Evolutionary conservation across 345 rosid species (phyloP), one percentile per base, ranked within the genome.

Genomic region (Hypericum perforatum): DNA sequence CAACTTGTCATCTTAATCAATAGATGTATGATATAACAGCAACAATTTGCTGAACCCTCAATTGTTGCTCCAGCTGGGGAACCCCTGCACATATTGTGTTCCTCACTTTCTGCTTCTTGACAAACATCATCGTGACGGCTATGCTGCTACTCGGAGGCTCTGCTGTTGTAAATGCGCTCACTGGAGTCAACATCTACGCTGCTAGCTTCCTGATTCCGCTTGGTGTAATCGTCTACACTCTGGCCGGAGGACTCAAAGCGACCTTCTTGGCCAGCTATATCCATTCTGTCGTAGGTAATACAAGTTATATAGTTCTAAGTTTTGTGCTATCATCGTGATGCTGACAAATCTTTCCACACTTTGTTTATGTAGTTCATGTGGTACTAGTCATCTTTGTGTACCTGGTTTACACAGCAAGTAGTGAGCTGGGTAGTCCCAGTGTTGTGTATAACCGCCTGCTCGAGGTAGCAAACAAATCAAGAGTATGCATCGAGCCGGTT

Each of bases 151-250:
- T 90, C 0, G 97, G 95, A 0, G 95, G 95, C 47, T 86, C 94
- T 9, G 91, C 97, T 11, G 97, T 86, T 50, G 97, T 86, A 49
- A 90, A 84, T 79, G 97, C 95, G 12, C 85, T 86, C 16, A 86
- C 89, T 2, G 95, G 94, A 44, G 86, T 86, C 12, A 82, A 90
- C 62, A 80, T 90, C 16, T 86, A 80, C 22, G 86, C 87, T 5
- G 97, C 97, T 49, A 86, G 95, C 73, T 90, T 90, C 70, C 76
- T 90, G 55, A 86, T 86, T 52, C 97, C 97, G n/a, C 86, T 90
- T 5, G 97, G 97, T 10, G 94, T 86, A 7, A 69, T 84, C 45
- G 77, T 80, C 16, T 86, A 90, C 63, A 84, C 97, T 11, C 76
- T 86, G n/a, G 94, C 97, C 6, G 96, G 97, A 47, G 97, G 97